A percentile compares a stretch with the other conserved stretches of the same genome.
phyloP scores from a whole-genome alignment of 208 protist species.

The Trichomonas tenax region DNA sequence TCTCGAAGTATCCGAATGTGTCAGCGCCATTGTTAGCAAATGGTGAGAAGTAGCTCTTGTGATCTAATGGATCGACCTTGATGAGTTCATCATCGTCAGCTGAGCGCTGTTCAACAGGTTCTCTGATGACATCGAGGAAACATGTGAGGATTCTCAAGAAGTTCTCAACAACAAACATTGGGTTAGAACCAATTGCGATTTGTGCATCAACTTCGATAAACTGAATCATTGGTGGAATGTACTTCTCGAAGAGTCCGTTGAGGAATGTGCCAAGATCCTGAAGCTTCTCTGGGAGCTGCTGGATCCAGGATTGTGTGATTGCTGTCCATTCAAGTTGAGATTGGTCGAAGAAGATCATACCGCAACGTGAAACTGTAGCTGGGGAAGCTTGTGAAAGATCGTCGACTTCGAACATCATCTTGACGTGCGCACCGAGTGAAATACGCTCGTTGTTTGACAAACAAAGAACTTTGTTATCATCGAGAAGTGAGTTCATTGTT shows the following conservation, averaged over 20 bases:
- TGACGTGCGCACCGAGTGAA: constrained; percentile 60
- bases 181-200: not conserved
- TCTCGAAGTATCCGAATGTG: not conserved
- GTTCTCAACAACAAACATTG: not conserved
- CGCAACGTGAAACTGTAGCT: constrained; percentile 90
- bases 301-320: constrained; percentile 66
- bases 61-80: not conserved
- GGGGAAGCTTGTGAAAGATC: constrained; percentile 86
- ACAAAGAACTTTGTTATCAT: constrained; percentile 93
- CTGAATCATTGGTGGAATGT: not conserved
- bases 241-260: not conserved
- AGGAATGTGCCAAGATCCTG: not conserved
- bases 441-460: constrained; percentile 81
- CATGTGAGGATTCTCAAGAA: not conserved
- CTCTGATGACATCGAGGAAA: not conserved
- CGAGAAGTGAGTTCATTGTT: constrained; percentile 92
- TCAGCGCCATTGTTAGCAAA: not conserved
- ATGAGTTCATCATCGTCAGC: not conserved
- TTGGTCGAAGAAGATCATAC: constrained; percentile 86
- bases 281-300: constrained; percentile 32
- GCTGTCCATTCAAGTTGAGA: constrained; percentile 57
- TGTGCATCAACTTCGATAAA: constrained; percentile 16
- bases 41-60: not conserved
- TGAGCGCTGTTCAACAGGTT: not conserved
- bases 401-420: constrained; percentile 93